Percentiles rank a stretch among this genome's conserved stretches.
phyloP scores from a whole-genome alignment of 345 rosid species.

The Eucalyptus camaldulensis region DNA sequence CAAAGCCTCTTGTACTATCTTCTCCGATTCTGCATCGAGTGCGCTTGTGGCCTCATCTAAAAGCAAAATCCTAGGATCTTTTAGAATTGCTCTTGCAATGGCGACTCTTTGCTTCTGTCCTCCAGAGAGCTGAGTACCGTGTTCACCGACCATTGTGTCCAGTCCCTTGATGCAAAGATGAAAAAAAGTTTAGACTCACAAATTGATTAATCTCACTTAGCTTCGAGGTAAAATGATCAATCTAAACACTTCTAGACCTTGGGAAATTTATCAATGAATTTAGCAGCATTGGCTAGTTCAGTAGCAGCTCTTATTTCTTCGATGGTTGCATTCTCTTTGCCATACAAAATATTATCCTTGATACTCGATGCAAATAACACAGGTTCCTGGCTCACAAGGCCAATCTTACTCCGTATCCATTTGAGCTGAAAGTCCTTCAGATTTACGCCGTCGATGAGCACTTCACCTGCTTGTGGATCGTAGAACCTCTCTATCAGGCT shows the following conservation, averaged over 20 bases:
- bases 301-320: constrained; percentile 15
- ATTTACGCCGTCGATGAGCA: constrained; percentile 16
- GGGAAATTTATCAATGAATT: constrained; percentile 26
- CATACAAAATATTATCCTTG: constrained; percentile 18
- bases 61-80: constrained; percentile 64
- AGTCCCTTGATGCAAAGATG: constrained; percentile 26
- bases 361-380: constrained; percentile 18
- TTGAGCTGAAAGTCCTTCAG: constrained; percentile 13
- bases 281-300: constrained; percentile 24
- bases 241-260: background rate
- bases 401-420: constrained; percentile 19
- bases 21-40: constrained; percentile 81
- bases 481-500: constrained; percentile 1
- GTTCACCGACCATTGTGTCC: constrained; percentile 89
- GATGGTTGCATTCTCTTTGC: constrained; percentile 16
- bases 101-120: constrained; percentile 96
- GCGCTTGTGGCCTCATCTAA: constrained; percentile 93
- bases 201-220: background rate
- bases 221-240: background rate
- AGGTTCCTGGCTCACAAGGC: constrained; percentile 28
- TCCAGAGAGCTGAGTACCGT: constrained; percentile 86
- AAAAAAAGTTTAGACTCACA: background rate
- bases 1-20: constrained; percentile 75
- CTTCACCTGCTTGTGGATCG: constrained; percentile 15
- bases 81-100: constrained; percentile 76